Percentiles rank a stretch among this genome's conserved stretches.
Conservation (phyloP, 768 basidiomycete species). For the Rhodotorula diobovata region DNA sequence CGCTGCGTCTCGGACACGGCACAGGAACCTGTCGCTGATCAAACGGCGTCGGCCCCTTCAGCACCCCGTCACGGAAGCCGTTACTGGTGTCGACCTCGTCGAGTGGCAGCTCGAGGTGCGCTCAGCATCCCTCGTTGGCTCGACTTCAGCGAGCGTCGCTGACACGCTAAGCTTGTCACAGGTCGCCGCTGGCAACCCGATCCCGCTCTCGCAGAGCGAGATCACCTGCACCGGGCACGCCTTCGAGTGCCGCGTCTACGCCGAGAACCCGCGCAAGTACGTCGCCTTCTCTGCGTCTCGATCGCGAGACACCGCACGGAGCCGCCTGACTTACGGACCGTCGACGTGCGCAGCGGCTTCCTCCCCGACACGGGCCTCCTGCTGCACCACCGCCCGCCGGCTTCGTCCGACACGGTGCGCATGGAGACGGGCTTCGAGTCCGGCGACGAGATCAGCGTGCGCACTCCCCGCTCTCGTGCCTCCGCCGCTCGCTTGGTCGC, state of each 20-base stretch:
- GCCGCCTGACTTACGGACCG: background rate
- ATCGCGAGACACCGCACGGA: background rate
- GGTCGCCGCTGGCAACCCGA: conserved; percentile 82
- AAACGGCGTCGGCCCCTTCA: conserved; percentile 56
- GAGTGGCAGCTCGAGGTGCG: conserved; percentile 86
- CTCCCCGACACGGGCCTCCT: conserved; percentile 83
- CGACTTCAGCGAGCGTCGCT: background rate
- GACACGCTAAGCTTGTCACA: conserved; percentile 40
- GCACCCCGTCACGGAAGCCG: conserved; percentile 54
- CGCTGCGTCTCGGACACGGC: too few relatives aligned
- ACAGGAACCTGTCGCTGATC: too few relatives aligned
- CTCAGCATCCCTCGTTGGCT: background rate
- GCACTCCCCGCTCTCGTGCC: background rate
- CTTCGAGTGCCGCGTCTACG: conserved; percentile 92
- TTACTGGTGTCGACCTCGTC: conserved; percentile 87
- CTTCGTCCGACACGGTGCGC: conserved; percentile 65
- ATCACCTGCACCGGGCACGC: conserved; percentile 88
- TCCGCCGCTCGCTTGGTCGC: too few relatives aligned
- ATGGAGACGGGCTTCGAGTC: conserved; percentile 83
- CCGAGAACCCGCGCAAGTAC: conserved; percentile 83
- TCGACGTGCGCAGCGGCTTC: conserved; percentile 55
- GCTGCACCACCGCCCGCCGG: conserved; percentile 73
- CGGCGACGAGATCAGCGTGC: conserved; percentile 48
- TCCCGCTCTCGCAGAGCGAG: conserved; percentile 69
- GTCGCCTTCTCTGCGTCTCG: background rate